Evolutionary conservation across 108 stramenopile species (phyloP).

Genomic region (Cylindrotheca closterium): DNA sequence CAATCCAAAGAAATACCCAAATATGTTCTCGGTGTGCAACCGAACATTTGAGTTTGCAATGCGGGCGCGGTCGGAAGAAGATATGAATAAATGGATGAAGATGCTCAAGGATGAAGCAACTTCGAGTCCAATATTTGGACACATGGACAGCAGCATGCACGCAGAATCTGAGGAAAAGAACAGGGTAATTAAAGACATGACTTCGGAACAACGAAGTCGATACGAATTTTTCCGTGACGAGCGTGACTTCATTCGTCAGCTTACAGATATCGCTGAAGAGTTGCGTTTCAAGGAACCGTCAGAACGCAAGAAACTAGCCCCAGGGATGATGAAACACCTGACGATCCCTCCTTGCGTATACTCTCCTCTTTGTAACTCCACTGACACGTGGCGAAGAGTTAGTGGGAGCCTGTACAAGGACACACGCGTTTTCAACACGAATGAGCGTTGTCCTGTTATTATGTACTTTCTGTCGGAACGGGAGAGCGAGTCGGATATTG

Average conservation of each 20-base stretch:
- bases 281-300: slow-evolving; percentile 89
- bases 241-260: slow-evolving; percentile 86
- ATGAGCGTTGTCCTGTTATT: slow-evolving; percentile 93
- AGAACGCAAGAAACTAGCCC: slow-evolving; percentile 79
- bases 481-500: slow-evolving; percentile 88
- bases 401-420: slow-evolving; percentile 74
- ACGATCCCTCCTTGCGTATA: slow-evolving; percentile 86
- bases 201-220: slow-evolving; percentile 70
- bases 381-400: slow-evolving; percentile 88
- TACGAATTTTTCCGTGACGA: slow-evolving; percentile 92
- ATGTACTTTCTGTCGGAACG: slow-evolving; percentile 89
- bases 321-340: slow-evolving; percentile 59
- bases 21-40: slow-evolving; percentile 71
- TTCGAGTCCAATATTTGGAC: slow-evolving; percentile 67
- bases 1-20: slow-evolving; percentile 48
- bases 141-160: slow-evolving; percentile 29
- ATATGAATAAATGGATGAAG: slow-evolving; percentile 67
- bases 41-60: slow-evolving; percentile 76
- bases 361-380: slow-evolving; percentile 89
- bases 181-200: slow-evolving; percentile 57
- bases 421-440: slow-evolving; percentile 94
- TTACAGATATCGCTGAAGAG: slow-evolving; percentile 94
- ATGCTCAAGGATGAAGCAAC: slow-evolving; percentile 68
- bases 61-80: slow-evolving; percentile 60
- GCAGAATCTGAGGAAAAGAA: slow-evolving; percentile 41